Base-by-base conservation (phyloP, 2,329 filamentous ascomycete species). In the Stachybotrys chlorohalonatus region DNA sequence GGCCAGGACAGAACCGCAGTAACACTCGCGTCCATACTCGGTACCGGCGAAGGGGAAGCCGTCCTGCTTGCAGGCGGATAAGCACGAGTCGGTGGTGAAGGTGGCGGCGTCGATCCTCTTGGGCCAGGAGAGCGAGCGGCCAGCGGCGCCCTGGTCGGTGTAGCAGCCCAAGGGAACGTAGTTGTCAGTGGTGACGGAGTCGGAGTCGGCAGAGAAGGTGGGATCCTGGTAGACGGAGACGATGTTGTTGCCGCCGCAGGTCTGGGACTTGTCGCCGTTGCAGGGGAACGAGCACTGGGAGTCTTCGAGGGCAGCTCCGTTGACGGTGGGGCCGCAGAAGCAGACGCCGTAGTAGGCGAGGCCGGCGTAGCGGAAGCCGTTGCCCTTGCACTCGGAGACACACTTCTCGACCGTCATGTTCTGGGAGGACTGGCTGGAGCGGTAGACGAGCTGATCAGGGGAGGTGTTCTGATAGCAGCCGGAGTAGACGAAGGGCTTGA, bases 141-240 rank as follows among this genome's bases (percentile, higher is more conserved):
- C 73, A 52, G 69, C 58, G 51, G 57, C 58, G 17, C 69, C 70
- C 54, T 70, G 62, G 57, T 81, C 79, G 31, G 70, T 73, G 62
- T 79, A 86, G 70, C 85, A 89, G 54, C 85, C 85, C n/a, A 79
- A 65, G 59, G 82, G 77, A 48, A 73, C 71, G 74, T 84, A 89
- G 49, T 76, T 73, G 53, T 73, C 71, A 49, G 78, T 70, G 30
- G 74, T 76, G 31, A 77, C 66, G 52, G 78, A 69, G 17, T 68
- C 70, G 58, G 72, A 75, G 57, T 69, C 67, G 30, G 71, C 68
- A 50, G 71, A 63, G 59, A 77, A 79, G 32, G 75, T 79, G 5
- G 75, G 71, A 52, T 80, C 77, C 61, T 75, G 68, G 62, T 70
- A 80, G 62, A 78, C 56, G 2, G 77, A 78, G 56, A 82, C 74